Conservation (phyloP, 441 rosid genomes). For the Erodium trifolium region DNA sequence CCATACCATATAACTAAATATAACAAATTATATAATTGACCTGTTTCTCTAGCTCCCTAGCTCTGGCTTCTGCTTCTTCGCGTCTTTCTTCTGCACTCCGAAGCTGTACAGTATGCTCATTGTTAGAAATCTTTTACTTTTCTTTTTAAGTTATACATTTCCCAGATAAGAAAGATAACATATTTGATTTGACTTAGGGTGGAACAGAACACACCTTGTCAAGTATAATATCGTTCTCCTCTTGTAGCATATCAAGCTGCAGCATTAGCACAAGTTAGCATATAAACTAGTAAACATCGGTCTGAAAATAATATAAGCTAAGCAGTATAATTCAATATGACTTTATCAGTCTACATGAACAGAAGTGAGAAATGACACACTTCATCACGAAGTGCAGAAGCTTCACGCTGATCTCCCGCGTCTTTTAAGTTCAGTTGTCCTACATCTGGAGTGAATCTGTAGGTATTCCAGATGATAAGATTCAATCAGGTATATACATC, state of each 20-base stretch:
- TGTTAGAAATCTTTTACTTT: background rate
- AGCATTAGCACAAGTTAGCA: conserved; percentile 22
- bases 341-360: background rate
- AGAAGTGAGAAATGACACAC: conserved; percentile 26
- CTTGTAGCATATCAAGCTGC: conserved; percentile 86
- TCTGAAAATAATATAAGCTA: conserved; percentile 6
- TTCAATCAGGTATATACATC: conserved; percentile 2
- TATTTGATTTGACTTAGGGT: background rate
- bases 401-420: conserved; percentile 60
- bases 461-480: conserved; percentile 17
- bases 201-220: conserved; percentile 41
- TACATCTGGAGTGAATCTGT: conserved; percentile 51
- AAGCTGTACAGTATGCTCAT: conserved; percentile 32
- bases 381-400: conserved; percentile 95
- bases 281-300: conserved; percentile 16
- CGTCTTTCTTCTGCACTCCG: conserved; percentile 44
- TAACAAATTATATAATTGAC: conserved; percentile 24
- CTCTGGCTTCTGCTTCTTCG: conserved; percentile 81
- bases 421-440: conserved; percentile 39
- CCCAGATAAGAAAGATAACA: conserved; percentile 9
- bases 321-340: conserved; percentile 2
- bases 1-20: background rate
- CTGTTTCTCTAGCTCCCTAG: conserved; percentile 95
- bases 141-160: background rate
- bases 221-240: conserved; percentile 54